phyloP scores from a whole-genome alignment of 306 rosid genomes.

The Rosa persica region DNA sequence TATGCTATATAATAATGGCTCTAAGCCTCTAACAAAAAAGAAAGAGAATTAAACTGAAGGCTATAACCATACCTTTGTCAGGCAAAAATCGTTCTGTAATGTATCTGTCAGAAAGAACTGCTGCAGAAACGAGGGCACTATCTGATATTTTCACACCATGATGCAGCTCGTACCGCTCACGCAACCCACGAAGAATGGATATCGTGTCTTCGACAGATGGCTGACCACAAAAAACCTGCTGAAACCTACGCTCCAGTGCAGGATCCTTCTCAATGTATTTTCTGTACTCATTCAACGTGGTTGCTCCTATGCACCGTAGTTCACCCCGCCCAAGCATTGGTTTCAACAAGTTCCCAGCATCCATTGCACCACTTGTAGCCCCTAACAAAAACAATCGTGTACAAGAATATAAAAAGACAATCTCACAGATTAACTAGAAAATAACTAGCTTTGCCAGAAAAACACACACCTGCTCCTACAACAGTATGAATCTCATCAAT shows the following conservation, averaged over 20 bases:
- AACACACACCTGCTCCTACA: constrained; percentile 90
- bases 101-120: constrained; percentile 89
- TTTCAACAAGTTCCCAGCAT: constrained; percentile 96
- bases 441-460: constrained; percentile 13
- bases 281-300: constrained; percentile 89
- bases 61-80: constrained; percentile 60
- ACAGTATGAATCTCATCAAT: constrained; percentile 99
- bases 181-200: constrained; percentile 96
- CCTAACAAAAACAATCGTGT: constrained; percentile 48
- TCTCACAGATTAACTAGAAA: background rate
- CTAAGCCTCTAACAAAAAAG: background rate
- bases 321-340: constrained; percentile 99
- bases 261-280: constrained; percentile 96
- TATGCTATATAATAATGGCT: background rate
- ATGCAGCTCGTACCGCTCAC: constrained; percentile 95
- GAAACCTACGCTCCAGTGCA: constrained; percentile 96
- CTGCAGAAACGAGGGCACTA: constrained; percentile 94
- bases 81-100: constrained; percentile 93
- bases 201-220: constrained; percentile 92
- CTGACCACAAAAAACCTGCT: constrained; percentile 88
- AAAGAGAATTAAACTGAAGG: background rate
- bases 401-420: constrained; percentile 14
- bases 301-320: constrained; percentile 96
- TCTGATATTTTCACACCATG: constrained; percentile 98
- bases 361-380: constrained; percentile 99